A percentile compares a stretch with the other conserved stretches of the same genome.
These are phyloP conservation scores for Plasmodium relictum DNA, from an alignment of 169 alveolate species.

Conservation along the genomic window DNA sequence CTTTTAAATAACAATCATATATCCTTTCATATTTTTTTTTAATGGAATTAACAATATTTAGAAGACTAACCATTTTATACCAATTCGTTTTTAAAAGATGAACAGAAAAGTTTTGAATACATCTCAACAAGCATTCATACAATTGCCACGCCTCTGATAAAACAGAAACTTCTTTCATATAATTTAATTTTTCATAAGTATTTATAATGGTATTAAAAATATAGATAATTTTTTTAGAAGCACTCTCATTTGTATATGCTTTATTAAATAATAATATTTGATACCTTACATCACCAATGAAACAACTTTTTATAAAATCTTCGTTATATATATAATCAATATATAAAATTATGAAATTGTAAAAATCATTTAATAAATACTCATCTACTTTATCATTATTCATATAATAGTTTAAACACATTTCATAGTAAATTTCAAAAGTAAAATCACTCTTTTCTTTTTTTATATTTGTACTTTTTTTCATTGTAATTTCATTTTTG, in stretches of 20 bases:
- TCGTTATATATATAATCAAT: constrained; percentile 43
- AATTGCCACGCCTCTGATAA: constrained; percentile 26
- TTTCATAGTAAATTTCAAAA: background rate
- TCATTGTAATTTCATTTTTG: background rate
- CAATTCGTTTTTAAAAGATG: constrained; percentile 79
- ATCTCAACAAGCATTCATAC: constrained; percentile 74
- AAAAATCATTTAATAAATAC: constrained; percentile 18
- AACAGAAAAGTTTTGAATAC: constrained; percentile 78
- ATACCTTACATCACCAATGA: constrained; percentile 23
- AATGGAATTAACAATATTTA: constrained; percentile 7
- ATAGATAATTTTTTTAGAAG: constrained; percentile 23
- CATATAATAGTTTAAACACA: no score
- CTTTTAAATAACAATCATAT: background rate
- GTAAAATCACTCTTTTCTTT: background rate
- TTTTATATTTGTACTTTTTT: background rate
- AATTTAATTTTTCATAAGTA: background rate
- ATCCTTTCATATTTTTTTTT: constrained; percentile 9
- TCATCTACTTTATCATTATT: background rate
- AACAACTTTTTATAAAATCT: constrained; percentile 3
- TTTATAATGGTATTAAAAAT: constrained; percentile 14
- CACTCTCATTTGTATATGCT: constrained; percentile 24
- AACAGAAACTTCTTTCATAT: background rate
- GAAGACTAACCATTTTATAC: constrained; percentile 55
- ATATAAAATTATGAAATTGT: constrained; percentile 34
- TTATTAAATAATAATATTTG: constrained; percentile 15